Evolutionary conservation across 1,284 basidiomycete genomes (phyloP).

Genomic region (Puccinia triticina): DNA sequence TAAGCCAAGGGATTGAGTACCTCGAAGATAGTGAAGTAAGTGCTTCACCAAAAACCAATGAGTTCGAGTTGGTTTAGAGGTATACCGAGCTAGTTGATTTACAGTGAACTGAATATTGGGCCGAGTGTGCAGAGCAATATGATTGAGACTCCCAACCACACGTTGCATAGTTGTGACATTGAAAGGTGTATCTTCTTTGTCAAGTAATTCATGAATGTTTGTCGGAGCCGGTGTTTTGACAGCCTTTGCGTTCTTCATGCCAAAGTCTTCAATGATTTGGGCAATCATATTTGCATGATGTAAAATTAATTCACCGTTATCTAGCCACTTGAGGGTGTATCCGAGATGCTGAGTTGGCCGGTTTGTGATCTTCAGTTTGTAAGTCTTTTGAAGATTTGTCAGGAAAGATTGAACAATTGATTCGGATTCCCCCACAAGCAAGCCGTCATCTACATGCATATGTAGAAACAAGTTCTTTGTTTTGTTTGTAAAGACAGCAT

Average conservation of each 20-base stretch:
- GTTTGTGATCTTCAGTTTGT: conserved; percentile 11
- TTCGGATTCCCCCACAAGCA: neutral
- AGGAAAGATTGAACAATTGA: neutral
- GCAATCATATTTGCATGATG: neutral
- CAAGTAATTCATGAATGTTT: neutral
- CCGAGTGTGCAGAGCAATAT: conserved; percentile 3
- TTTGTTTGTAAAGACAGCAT: neutral
- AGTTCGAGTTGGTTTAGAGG: neutral
- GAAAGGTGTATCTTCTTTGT: neutral
- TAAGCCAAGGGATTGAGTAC: no score
- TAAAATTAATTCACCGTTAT: neutral
- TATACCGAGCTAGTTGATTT: neutral
- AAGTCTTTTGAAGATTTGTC: neutral
- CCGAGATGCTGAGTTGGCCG: conserved; percentile 11
- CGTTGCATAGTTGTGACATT: conserved; percentile 1
- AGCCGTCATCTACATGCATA: neutral
- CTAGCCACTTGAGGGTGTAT: neutral
- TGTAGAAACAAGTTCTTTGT: neutral
- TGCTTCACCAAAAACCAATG: neutral
- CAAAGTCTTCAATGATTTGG: neutral
- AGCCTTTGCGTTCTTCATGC: neutral
- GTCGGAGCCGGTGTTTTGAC: neutral
- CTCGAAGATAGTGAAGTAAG: no score
- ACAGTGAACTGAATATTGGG: conserved; percentile 9
- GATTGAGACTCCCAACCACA: conserved; percentile 2